Evolutionary conservation across 306 rosid genomes (phyloP).

Genomic region (Arachis hypogaea): DNA sequence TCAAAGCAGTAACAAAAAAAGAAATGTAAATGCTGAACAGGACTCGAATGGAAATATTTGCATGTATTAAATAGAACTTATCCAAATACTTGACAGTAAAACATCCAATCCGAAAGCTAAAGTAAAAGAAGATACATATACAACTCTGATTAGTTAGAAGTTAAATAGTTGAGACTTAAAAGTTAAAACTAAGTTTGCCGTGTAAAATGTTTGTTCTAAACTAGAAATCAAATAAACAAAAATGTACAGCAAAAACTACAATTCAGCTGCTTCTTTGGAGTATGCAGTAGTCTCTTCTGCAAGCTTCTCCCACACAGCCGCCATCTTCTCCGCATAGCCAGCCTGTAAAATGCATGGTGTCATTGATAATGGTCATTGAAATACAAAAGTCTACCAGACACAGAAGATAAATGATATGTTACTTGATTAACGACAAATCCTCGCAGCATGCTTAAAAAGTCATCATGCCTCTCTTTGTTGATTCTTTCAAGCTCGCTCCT

Average conservation of each 20-base stretch:
- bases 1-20: not conserved
- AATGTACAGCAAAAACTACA: slow-evolving; percentile 50
- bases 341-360: slow-evolving; percentile 50
- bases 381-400: slow-evolving; percentile 9
- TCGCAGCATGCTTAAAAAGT: slow-evolving; percentile 50
- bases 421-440: slow-evolving; percentile 55
- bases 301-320: slow-evolving; percentile 80
- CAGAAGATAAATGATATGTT: slow-evolving; percentile 15
- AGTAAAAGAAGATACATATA: slow-evolving; percentile 7
- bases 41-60: slow-evolving; percentile 3
- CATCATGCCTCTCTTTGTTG: slow-evolving; percentile 48
- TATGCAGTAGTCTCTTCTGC: slow-evolving; percentile 75
- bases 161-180: not conserved
- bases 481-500: slow-evolving; percentile 52
- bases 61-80: not conserved
- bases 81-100: not conserved
- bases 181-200: slow-evolving; percentile 1
- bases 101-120: not conserved
- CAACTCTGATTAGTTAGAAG: slow-evolving; percentile 28
- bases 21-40: not conserved
- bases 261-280: slow-evolving; percentile 56
- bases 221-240: slow-evolving; percentile 30
- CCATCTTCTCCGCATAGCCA: slow-evolving; percentile 85
- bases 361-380: slow-evolving; percentile 3
- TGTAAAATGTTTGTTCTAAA: slow-evolving; percentile 6